Conservation (phyloP, 805 yeast genomes). For the Wickerhamiella brachini region DNA sequence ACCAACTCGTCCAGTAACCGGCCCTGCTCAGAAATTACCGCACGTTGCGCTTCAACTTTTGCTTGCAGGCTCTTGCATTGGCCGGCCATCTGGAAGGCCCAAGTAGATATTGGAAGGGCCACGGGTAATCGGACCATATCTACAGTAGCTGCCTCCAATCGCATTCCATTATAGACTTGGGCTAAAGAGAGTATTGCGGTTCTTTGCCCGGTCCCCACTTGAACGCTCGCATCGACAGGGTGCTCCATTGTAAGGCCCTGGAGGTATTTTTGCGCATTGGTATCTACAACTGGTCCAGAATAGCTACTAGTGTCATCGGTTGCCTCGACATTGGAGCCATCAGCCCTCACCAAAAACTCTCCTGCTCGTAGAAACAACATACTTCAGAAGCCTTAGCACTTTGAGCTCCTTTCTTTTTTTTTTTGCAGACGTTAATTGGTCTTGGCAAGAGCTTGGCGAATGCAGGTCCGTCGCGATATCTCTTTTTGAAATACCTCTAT, state of each 20-base stretch:
- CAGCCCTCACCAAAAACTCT: background rate
- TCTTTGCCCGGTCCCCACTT: background rate
- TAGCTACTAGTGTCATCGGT: background rate
- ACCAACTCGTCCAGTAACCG: slow-evolving; percentile 9
- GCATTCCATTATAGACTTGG: background rate
- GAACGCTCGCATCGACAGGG: background rate
- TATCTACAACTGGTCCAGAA: background rate
- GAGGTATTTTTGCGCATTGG: background rate
- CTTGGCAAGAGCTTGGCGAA: background rate
- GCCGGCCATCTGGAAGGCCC: background rate
- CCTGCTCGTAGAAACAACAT: background rate
- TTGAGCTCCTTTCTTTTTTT: too few species aligned
- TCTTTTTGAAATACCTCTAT: too few species aligned
- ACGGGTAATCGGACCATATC: background rate
- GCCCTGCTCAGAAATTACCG: background rate
- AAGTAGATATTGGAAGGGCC: background rate
- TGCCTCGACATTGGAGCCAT: background rate
- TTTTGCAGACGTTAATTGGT: background rate
- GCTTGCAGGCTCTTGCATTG: background rate
- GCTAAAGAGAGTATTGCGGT: background rate
- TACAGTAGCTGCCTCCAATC: background rate
- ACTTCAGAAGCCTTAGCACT: background rate
- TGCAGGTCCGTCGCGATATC: too few species aligned
- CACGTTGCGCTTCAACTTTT: background rate
- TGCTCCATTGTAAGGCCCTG: background rate